Evolutionary conservation across 257 asterid species (phyloP), one percentile per base, ranked within the genome.

Genomic region (Solanum pinnatisectum): DNA sequence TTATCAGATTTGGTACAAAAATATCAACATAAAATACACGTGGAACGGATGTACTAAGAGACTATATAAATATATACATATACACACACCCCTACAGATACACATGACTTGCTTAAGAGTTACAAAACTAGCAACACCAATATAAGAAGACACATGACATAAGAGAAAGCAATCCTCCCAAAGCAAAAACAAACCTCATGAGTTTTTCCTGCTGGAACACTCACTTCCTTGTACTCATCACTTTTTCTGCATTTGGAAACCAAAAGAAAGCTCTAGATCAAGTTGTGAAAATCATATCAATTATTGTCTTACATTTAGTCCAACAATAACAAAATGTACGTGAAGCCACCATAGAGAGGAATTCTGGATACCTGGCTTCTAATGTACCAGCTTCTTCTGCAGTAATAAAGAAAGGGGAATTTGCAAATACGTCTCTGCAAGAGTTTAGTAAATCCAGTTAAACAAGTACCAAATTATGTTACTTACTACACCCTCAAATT

Each of bases 371-470:
- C 98, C 98, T 95, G 92, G 88, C 93, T 68, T 91, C 91, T 88
- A 92, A 88, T 85, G 96, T 89, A 90, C 98, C 99, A 87, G 98
- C 95, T 88, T 95, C 98, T 88, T 95, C 98, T 22, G 99, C 99
- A 63, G 92, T 89, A 87, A 97, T 96, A 88, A 97, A 93, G 90
- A 97, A 97, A 37, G 99, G 99, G 87, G 99, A 93, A 89, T 97
- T 97, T 42, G 95, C 87, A 91, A 97, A 94, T 84, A 97, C 95
- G 83, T 94, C 98, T 92, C 99, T 97, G 96, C 83, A 88, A 88
- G 88, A 90, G 84, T 89, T 84, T 86, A 77, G 49, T 89, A 40
- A 87, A 79, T 49, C 82, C 33, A 74, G 33, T 49, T 56, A 72
- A 86, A 86, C 18, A 49, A 14, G 74, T 87, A 42, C 73, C 77